Evolutionary conservation across 192 early-diverging fungal species (phyloP), one percentile per base, ranked within the genome.

Genomic region (Allomyces javanicus): DNA sequence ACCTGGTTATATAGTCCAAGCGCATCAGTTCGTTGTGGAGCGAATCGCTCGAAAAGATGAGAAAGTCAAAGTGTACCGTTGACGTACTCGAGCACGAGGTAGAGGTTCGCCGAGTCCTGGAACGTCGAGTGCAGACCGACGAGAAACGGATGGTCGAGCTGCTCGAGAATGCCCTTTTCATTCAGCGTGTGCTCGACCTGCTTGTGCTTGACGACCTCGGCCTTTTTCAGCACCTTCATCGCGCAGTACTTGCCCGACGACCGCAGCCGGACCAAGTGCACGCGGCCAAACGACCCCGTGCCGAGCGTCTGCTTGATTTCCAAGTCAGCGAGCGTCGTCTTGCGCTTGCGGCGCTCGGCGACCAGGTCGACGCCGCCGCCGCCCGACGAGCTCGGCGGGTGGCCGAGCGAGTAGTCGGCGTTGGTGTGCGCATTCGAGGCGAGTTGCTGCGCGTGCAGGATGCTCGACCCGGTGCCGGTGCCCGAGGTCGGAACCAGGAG

Each of bases 181-280:
- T 94, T 98, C 69, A 94, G 89, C 33, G 92, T 96, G 71, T 98
- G 93, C 78, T 98, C 93, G 12, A 98, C 92, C 72, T 98, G 95
- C 74, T 92, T 91, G 72, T 92, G 80, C 64, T 88, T 87, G 61
- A 98, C 91, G 9, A 98, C 91, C 67, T 98, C 91, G 44, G 83
- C 74, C 75, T 98, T 98, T 66, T 86, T 87, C 61, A 98, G 78
- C 6, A 93, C 93, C 73, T 98, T 98, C 86, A 98, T 98, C 4
- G 95, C 95, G 73, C 93, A 96, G 80, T 87, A 94, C 67, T 86
- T 82, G 62, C 83, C 82, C 45, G 87, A 91, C 50, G 77, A 71
- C 67, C 85, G 83, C 44, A 89, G 84, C 70, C 86, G 86, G 26
- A 92, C 90, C 62, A 98, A 74, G 76, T 95, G 94, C 44, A 98